These are phyloP conservation scores for Hymenoscyphus fraxineus DNA, from an alignment of 2,329 filamentous ascomycete genomes.

Conservation along the genomic window DNA sequence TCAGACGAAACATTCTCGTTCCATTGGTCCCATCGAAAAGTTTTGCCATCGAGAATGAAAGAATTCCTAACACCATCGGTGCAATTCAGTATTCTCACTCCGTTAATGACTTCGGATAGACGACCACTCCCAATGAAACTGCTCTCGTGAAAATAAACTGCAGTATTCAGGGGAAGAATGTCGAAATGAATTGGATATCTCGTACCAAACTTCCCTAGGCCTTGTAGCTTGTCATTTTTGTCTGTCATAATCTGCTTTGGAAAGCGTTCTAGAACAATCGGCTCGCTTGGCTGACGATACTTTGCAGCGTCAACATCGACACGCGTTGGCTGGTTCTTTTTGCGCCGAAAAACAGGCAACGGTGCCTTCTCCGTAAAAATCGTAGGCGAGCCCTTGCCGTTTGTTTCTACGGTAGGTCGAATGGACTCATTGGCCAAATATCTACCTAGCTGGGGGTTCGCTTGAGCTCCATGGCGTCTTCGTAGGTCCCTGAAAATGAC, in stretches of 20 bases:
- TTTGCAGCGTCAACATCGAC: constrained; percentile 33
- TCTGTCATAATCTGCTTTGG: constrained; percentile 24
- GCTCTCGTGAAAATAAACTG: constrained; percentile 56
- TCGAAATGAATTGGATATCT: constrained; percentile 62
- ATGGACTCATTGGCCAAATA: constrained; percentile 33
- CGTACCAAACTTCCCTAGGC: constrained; percentile 58
- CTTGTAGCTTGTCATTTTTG: constrained; percentile 42
- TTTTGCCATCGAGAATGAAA: constrained; percentile 47
- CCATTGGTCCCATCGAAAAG: constrained; percentile 55
- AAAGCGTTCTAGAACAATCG: constrained; percentile 27
- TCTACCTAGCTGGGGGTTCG: constrained; percentile 37
- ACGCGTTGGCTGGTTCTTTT: constrained; percentile 29
- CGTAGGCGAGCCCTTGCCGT: constrained; percentile 1
- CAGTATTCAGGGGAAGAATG: constrained; percentile 52
- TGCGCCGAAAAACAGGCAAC: constrained; percentile 12
- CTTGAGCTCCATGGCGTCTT: constrained; percentile 29
- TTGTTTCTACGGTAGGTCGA: constrained; percentile 15
- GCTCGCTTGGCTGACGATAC: constrained; percentile 35
- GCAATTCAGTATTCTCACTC: constrained; percentile 26
- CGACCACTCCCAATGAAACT: constrained; percentile 56
- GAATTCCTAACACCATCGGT: constrained; percentile 36
- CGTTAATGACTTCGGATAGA: constrained; percentile 37
- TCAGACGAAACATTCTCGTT: constrained; percentile 57
- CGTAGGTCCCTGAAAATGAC: constrained; percentile 46
- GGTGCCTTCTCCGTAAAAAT: neutral